Conservation (phyloP, 2,329 filamentous ascomycete genomes). For the Aspergillus candidus region DNA sequence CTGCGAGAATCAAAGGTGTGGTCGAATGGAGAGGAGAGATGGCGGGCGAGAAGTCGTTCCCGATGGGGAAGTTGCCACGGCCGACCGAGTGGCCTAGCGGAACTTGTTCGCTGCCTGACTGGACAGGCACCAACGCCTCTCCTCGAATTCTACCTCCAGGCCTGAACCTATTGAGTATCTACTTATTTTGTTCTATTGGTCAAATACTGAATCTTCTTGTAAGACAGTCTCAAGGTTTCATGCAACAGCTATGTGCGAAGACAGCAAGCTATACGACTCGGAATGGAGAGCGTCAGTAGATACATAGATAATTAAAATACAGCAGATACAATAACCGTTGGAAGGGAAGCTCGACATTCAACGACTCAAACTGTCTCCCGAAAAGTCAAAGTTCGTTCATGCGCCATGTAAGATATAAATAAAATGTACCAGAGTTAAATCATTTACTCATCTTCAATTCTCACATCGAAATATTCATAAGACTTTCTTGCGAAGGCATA, state of each 20-base stretch:
- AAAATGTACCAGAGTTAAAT: conserved; percentile 15
- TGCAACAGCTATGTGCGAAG: no score
- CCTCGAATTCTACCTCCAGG: no score
- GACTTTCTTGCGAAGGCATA: background rate
- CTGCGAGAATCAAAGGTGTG: background rate
- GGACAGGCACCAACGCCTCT: no score
- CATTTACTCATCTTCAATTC: conserved; percentile 16
- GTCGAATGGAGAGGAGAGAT: background rate
- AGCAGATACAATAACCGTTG: background rate
- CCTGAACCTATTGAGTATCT: no score
- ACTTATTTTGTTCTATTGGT: no score
- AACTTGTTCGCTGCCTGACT: no score
- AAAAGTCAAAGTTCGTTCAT: conserved; percentile 8
- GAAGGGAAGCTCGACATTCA: background rate
- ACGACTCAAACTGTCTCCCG: no score
- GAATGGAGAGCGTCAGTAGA: conserved; percentile 11
- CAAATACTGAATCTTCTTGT: no score
- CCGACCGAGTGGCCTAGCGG: no score
- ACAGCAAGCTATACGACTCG: background rate
- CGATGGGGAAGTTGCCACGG: no score
- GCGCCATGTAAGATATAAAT: conserved; percentile 16
- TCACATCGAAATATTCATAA: conserved; percentile 3
- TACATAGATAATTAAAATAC: conserved; percentile 15
- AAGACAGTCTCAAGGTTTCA: background rate
- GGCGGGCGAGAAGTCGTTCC: background rate